Percentiles rank a stretch among this genome's conserved stretches.
Evolutionary conservation across 2,329 filamentous ascomycete genomes (phyloP).

Genomic region (Microcyclosporella mali): DNA sequence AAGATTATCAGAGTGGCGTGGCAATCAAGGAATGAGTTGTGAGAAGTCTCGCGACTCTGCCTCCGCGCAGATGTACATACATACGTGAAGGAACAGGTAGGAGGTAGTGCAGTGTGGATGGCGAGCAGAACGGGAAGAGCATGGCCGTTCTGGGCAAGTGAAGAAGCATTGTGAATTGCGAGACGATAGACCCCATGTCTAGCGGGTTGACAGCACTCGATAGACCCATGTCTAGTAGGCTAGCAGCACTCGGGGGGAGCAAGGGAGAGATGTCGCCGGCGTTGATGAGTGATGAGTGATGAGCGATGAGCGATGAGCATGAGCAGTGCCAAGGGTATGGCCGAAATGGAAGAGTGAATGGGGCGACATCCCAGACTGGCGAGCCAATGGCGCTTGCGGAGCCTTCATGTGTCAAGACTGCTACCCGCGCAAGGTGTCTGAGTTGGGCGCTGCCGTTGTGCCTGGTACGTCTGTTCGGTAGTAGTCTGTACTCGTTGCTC

Average conservation of each 20-base stretch:
- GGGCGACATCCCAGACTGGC: conserved; percentile 4
- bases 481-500: no score
- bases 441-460: neutral
- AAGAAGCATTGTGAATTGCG: neutral
- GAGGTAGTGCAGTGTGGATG: no score
- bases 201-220: conserved; percentile 1
- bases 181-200: neutral
- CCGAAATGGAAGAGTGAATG: conserved; percentile 12
- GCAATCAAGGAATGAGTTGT: no score
- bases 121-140: neutral
- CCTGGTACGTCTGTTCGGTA: conserved; percentile 7
- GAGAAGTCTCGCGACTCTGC: no score
- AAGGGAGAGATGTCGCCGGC: conserved; percentile 3
- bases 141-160: conserved; percentile 7
- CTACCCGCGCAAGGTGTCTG: no score
- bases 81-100: no score
- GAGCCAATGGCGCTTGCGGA: conserved; percentile 8
- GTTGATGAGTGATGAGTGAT: conserved; percentile 2
- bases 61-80: no score
- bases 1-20: no score
- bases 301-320: conserved; percentile 3
- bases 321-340: conserved; percentile 1
- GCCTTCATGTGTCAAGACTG: conserved; percentile 12
- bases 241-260: conserved; percentile 6
- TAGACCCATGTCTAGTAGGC: neutral